Base-by-base conservation (phyloP, 257 asterid genomes). In the Solanum chaucha region DNA sequence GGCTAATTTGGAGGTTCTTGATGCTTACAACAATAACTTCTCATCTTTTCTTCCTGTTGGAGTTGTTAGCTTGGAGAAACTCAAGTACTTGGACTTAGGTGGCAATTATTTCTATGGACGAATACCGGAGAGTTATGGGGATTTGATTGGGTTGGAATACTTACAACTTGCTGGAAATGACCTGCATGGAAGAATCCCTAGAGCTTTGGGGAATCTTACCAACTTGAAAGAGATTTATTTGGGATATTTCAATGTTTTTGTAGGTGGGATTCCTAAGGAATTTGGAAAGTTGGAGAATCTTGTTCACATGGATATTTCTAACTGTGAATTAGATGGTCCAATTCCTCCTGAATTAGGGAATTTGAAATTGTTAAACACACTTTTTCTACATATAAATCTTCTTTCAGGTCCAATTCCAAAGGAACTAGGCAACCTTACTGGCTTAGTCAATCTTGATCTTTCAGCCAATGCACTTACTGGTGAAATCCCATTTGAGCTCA, bases 221-320 rank as follows among this genome's bases (percentile, higher is more conserved):
- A 94, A 87, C 89, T 87, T 97, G 91, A 95, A 88, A 84, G 98
- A 94, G 92, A 87, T 97, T n/a, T 95, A 94, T 90, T 90, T 97
- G 89, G 99, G 99, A 5, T 89, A 94, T 71, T 92, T 48, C 93
- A 95, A 97, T 87, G 88, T 84, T 11, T 95, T 88, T 85, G 90
- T 89, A 1, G 98, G 98, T 75, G 98, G 99, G 32, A 97, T 97
- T 87, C 99, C 99, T 20, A 88, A 36, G 81, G 98, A 95, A 90
- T 88, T 97, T 83, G 99, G 98, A 19, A 95, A 92, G 84, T 87
- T 97, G 88, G 92, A 77, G 85, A 95, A 92, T 87, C 93, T 97
- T 14, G 94, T 93, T 34, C 91, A 90, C 72, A 44, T 97, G 92
- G 99, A 97, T 90, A 93, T 97, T 40, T 91, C 98, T 51, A 91